Percentiles rank a stretch among this genome's conserved stretches.
Evolutionary conservation across 768 basidiomycete genomes (phyloP).

Genomic region (Epithele typhae): DNA sequence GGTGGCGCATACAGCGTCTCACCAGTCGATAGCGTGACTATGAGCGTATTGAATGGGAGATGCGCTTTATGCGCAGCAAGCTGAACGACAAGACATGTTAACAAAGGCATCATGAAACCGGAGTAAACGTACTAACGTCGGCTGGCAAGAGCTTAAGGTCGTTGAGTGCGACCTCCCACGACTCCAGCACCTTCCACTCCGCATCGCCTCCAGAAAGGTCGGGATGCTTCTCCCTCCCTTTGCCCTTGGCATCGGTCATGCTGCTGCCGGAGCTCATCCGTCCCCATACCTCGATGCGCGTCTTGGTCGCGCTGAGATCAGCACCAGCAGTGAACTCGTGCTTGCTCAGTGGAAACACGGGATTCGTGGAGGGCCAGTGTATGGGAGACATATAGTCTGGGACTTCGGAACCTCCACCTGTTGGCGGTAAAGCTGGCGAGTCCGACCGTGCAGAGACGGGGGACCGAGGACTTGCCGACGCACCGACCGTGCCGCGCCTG

Average conservation of each 20-base stretch:
- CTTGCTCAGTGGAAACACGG: slow-evolving; percentile 61
- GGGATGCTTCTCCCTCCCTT: slow-evolving; percentile 45
- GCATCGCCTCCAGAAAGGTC: slow-evolving; percentile 21
- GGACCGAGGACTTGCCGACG: slow-evolving; percentile 1
- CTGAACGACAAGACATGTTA: slow-evolving; percentile 19
- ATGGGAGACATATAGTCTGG: slow-evolving; percentile 77
- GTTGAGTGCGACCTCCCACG: slow-evolving; percentile 61
- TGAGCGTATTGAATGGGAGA: slow-evolving; percentile 70
- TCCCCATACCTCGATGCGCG: slow-evolving; percentile 61
- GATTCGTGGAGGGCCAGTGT: slow-evolving; percentile 83
- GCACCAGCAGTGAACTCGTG: slow-evolving; percentile 52
- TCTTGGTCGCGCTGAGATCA: slow-evolving; percentile 44
- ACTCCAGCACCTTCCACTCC: slow-evolving; percentile 62
- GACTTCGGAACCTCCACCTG: neutral
- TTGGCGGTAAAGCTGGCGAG: slow-evolving; percentile 4
- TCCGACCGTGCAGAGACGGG: slow-evolving; percentile 6
- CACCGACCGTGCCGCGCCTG: slow-evolving; percentile 6
- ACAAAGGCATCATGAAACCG: too few species aligned
- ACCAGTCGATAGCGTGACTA: slow-evolving; percentile 59
- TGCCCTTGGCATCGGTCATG: slow-evolving; percentile 21
- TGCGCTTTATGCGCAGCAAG: slow-evolving; percentile 35
- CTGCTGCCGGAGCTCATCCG: slow-evolving; percentile 19
- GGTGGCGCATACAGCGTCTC: slow-evolving; percentile 56
- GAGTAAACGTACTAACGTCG: slow-evolving; percentile 42
- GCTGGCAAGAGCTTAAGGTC: slow-evolving; percentile 55